Conservation (phyloP, 1,284 basidiomycete genomes). For the Apiotrichum sp. region DNA sequence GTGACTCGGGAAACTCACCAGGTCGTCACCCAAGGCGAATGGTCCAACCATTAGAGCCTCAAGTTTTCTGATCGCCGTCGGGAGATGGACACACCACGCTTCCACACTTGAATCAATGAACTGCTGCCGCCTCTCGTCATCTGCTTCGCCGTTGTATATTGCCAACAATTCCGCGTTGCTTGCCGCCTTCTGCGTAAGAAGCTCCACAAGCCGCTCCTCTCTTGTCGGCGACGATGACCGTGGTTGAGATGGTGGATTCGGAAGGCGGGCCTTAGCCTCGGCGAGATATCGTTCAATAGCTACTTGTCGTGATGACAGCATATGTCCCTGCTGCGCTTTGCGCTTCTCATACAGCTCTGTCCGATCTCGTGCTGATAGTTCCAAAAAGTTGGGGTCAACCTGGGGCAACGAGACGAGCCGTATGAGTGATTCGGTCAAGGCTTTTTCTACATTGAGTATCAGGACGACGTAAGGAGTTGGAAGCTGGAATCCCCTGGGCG, state of each 20-base stretch:
- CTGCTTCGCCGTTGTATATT: constrained; percentile 39
- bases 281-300: constrained; percentile 56
- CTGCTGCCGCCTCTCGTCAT: constrained; percentile 29
- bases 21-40: constrained; percentile 58
- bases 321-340: constrained; percentile 36
- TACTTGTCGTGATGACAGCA: constrained; percentile 53
- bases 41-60: constrained; percentile 64
- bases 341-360: constrained; percentile 43
- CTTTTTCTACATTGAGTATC: not conserved
- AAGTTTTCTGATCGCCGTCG: constrained; percentile 50
- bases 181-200: constrained; percentile 46
- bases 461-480: no score
- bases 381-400: constrained; percentile 51
- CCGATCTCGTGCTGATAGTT: constrained; percentile 36
- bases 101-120: constrained; percentile 45
- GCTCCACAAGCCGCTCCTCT: constrained; percentile 24
- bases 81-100: constrained; percentile 51
- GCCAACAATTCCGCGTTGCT: constrained; percentile 42
- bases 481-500: no score
- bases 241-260: constrained; percentile 13
- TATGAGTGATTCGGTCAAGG: constrained; percentile 49
- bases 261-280: constrained; percentile 14
- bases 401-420: constrained; percentile 56
- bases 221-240: not conserved
- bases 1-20: constrained; percentile 29